Evolutionary conservation across 2,329 filamentous ascomycete species (phyloP), one percentile per base, ranked within the genome.

Genomic region (Paramyrothecium roridum): DNA sequence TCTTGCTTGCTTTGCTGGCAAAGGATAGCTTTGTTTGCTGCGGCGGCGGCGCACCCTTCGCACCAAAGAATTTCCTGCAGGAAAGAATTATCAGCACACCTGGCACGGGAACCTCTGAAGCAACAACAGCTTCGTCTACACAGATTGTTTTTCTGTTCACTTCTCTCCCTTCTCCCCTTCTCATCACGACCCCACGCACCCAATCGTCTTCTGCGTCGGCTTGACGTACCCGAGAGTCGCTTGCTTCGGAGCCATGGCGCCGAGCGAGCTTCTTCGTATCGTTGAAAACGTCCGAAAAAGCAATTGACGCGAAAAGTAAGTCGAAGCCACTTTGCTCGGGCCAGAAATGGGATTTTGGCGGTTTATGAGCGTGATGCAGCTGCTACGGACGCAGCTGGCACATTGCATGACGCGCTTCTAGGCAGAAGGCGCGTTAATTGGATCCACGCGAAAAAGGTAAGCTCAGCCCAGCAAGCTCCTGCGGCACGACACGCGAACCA

Each of bases 201-300:
- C 83, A 72, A 93, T 76, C 64, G 87, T 91, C 68, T 81, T 84
- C 78, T 93, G 90, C 61, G 81, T 80, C 65, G 86, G 76, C 74
- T 84, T 87, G 59, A 93, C 91, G 76, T 95, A 96, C 92, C 90
- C 90, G 72, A 96, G 76, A 58, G 90, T 96, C 66, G 89, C 86
- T 76, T 96, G 91, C 70, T 90, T 92, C 47, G 76, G 76, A 63
- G 78, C 76, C 75, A 80, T 79, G 62, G 37, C 37, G 37, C 37
- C 37, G 37, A 43, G n/a, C 63, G 63, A 56, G 53, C 40, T n/a
- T 50, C 51, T 50, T 52, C 20, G 19, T 13, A 21, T 26, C 37
- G 55, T 30, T 43, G 53, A 23, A 30, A 54, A 57, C 11, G 43
- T 53, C 40, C 52, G 56, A 48, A 57, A 26, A 47, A 59, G 30